A percentile compares a stretch with the other conserved stretches of the same genome.
These are phyloP conservation scores for Deinandra increscens DNA, from an alignment of 129 eudicot genomes.

Conservation along the genomic window DNA sequence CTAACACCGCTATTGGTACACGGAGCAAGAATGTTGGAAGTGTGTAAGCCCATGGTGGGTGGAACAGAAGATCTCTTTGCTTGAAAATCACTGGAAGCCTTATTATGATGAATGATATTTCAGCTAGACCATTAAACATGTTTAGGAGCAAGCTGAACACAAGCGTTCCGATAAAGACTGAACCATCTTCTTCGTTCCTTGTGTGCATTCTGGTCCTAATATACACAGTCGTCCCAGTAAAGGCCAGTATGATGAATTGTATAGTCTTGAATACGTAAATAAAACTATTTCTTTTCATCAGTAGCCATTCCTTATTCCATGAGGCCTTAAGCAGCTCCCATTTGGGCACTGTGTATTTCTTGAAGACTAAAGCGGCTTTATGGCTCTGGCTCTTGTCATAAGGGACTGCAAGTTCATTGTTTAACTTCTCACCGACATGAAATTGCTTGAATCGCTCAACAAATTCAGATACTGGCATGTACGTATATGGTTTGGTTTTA, in stretches of 20 bases:
- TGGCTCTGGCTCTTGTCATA: conserved; percentile 58
- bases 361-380: conserved; percentile 56
- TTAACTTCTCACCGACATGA: conserved; percentile 54
- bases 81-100: conserved; percentile 86
- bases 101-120: conserved; percentile 51
- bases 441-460: conserved; percentile 49
- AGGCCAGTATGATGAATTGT: conserved; percentile 54
- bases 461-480: conserved; percentile 53
- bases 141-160: conserved; percentile 50
- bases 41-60: conserved; percentile 78
- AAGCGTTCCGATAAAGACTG: conserved; percentile 52
- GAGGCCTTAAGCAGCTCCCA: conserved; percentile 61
- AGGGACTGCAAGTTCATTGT: conserved; percentile 56
- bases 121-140: conserved; percentile 78
- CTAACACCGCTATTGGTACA: conserved; percentile 57
- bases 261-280: conserved; percentile 63
- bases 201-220: conserved; percentile 44
- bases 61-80: conserved; percentile 78
- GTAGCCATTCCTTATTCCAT: conserved; percentile 74
- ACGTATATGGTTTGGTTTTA: conserved; percentile 48
- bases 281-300: conserved; percentile 66
- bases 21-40: conserved; percentile 64
- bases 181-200: conserved; percentile 60
- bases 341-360: conserved; percentile 50
- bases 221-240: conserved; percentile 50